Base-by-base conservation (phyloP, 768 basidiomycete species). In the Mrakia blollopis region DNA sequence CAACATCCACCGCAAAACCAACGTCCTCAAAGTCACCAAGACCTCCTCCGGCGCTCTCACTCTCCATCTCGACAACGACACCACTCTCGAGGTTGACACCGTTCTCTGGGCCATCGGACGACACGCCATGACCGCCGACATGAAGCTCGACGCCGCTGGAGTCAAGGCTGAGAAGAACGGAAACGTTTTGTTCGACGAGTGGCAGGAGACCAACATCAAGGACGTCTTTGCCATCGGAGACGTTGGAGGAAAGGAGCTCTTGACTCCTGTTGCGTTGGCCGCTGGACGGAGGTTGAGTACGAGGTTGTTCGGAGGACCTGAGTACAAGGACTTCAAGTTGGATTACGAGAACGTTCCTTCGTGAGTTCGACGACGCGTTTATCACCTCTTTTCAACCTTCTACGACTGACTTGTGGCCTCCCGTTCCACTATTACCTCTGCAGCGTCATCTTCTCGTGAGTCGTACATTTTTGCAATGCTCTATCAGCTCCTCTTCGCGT, bases 251-350 rank as follows among this genome's bases (percentile, higher is more conserved):
- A 95, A 97, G 84, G 92, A 89, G 61, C 86, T 96, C 44, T 87
- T 99, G 77, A 99, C 97, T 6, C 97, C 97, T 23, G 97, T 99
- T 14, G 97, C 97, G 60, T 96, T 99, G 76, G 96, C 96, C 68
- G 97, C 97, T 23, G 97, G 94, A 30, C 86, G 97, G 78, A 86
- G 94, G 78, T 86, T 98, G 54, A 87, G 91, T 73, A 98, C 98
- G 85, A 86, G 97, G 77, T 47, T 98, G 65, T 99, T 93, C 81
- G 97, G 97, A 14, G 90, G 90, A 3, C 88, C 89, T 78, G 87
- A 92, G 84, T 95, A 87, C 87, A 94, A 91, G 86, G 78, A 79
- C 23, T 91, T 96, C 81, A 94, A 96, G 84, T 87, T 98, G 76
- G 87, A 86, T 80, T 99, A 98, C 83, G 87, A 90, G 47, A 89